A percentile compares a stretch with the other conserved stretches of the same genome.
Evolutionary conservation across 148 eudicot species (phyloP).

Genomic region (Polygonum maritimum): DNA sequence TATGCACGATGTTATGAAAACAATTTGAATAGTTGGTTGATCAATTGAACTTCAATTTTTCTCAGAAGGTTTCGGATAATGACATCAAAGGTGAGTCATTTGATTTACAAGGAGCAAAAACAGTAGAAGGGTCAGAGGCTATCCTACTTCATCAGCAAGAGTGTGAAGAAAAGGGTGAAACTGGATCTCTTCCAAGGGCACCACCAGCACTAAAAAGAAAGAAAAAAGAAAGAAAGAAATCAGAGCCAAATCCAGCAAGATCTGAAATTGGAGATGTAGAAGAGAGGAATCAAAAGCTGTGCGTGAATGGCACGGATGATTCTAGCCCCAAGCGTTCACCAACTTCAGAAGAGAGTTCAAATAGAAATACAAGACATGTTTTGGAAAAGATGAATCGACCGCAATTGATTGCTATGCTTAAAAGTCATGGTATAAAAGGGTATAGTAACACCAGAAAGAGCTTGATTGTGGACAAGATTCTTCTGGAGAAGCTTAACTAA

Average conservation of each 20-base stretch:
- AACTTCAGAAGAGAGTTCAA: not conserved
- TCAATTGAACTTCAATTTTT: not conserved
- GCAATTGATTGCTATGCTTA: not conserved
- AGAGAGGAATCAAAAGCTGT: not conserved
- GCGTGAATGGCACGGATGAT: not conserved
- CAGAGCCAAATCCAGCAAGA: not conserved
- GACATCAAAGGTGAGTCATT: constrained; percentile 5
- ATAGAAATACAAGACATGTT: not conserved
- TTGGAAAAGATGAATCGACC: not conserved
- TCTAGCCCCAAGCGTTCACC: not conserved
- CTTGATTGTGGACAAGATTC: constrained; percentile 6
- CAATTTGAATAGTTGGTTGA: not conserved
- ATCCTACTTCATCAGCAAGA: not conserved
- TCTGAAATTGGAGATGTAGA: not conserved
- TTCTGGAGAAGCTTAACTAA: not conserved
- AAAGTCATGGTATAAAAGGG: constrained; percentile 3
- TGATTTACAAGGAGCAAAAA: not conserved
- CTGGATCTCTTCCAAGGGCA: not conserved
- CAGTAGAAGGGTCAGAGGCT: not conserved
- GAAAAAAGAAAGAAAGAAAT: not conserved
- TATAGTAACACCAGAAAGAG: not conserved
- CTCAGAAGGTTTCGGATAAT: not conserved
- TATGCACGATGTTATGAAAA: not conserved
- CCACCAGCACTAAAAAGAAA: not conserved
- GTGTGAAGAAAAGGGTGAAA: not conserved